Evolutionary conservation across 2,329 filamentous ascomycete genomes (phyloP), one percentile per base, ranked within the genome.

Genomic region (Pseudocercospora fijiensis): DNA sequence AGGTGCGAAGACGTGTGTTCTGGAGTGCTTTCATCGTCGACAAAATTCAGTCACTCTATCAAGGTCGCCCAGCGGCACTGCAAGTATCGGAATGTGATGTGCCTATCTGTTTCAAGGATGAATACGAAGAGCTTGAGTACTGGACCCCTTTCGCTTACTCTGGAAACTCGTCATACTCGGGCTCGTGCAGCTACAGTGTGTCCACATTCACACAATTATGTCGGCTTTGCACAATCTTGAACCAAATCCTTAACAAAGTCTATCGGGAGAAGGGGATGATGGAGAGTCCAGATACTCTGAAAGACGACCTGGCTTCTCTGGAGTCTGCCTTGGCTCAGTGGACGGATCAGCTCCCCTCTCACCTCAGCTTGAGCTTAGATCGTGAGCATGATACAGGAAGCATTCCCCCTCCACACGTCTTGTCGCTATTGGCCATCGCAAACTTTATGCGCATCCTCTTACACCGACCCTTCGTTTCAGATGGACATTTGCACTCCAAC

Each of bases 11-110:
- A 57, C 77, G 82, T 18, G 81, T 77, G 1, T 80, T 79, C 57
- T 84, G 75, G 82, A 81, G 71, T 7, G 81, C 76, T 28, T 84
- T 80, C 66, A 69, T 75, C 28, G 69, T 74, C 45, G 84, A 85
- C 64, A 86, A 85, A 66, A 79, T 85, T 7, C 83, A 86, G 64
- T 81, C 78, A 13, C 70, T 86, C 0, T 65, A 85, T 56, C 82
- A 84, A 67, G 84, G 84, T 0, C 79, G 83, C 0, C 84, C 83
- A 0, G 79, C 78, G 0, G 80, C 73, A 2, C 71, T 84, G 5
- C 80, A 80, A 8, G 78, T 82, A n/a, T 76, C 76, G 0, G 80
- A 84, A 24, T 78, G 77, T 0, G 72, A 77, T 9, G 81, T 85
- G 0, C 79, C 82, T 0, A 78, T 83, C 18, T 74, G 77, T 5